phyloP scores from a whole-genome alignment of 1,139 yeast species.

The Saccharomycopsis hybrid region DNA sequence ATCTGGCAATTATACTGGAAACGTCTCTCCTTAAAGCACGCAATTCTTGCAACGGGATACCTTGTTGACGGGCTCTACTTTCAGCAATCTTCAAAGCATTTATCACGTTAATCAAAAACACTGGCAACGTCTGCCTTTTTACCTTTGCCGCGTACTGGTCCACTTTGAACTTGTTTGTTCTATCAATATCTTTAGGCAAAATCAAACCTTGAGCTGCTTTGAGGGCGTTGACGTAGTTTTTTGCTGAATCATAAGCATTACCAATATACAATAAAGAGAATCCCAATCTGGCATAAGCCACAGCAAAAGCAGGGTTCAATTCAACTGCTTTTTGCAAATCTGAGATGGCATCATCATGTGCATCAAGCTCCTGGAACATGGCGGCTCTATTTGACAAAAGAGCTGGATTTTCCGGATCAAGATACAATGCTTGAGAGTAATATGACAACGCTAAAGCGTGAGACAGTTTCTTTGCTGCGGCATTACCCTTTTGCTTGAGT shows the following conservation, averaged over 20 bases:
- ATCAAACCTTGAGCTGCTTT: slow-evolving; percentile 21
- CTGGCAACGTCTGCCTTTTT: slow-evolving; percentile 12
- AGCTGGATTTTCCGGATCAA: slow-evolving; percentile 29
- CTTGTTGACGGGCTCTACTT: slow-evolving; percentile 19
- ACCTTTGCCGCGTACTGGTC: slow-evolving; percentile 10
- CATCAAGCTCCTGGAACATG: slow-evolving; percentile 30
- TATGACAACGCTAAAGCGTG: slow-evolving; percentile 30
- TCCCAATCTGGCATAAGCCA: slow-evolving; percentile 33
- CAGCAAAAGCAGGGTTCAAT: slow-evolving; percentile 30
- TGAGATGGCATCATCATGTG: slow-evolving; percentile 30
- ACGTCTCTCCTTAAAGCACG: slow-evolving; percentile 7
- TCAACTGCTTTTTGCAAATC: slow-evolving; percentile 30
- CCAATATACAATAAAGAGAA: slow-evolving; percentile 31
- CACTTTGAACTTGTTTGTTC: background rate
- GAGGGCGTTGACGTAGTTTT: slow-evolving; percentile 31
- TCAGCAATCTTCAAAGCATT: slow-evolving; percentile 12
- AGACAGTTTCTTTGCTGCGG: slow-evolving; percentile 24
- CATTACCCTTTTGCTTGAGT: slow-evolving; percentile 28
- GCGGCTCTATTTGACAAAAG: slow-evolving; percentile 35
- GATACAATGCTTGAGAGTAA: slow-evolving; percentile 31
- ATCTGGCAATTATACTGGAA: slow-evolving; percentile 1
- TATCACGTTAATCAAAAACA: slow-evolving; percentile 8
- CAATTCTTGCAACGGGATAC: slow-evolving; percentile 8
- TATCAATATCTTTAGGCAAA: slow-evolving; percentile 9
- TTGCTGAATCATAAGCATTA: slow-evolving; percentile 29